Percentiles rank a stretch among this genome's conserved stretches.
phyloP scores from a whole-genome alignment of 331 rosid species.

The Malus hybrid region DNA sequence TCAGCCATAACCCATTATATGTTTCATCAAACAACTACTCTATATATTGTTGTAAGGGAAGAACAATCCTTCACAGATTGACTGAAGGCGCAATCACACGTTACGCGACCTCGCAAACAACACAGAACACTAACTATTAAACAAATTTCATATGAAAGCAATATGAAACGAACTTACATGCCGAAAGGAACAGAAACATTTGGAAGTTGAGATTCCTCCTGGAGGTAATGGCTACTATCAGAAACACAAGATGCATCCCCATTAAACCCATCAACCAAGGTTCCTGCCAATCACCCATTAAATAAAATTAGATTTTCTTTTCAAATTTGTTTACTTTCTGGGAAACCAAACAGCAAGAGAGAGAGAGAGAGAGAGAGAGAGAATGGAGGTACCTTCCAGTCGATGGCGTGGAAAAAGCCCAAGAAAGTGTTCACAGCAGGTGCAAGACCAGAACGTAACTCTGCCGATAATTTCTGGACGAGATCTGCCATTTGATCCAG shows the following conservation, averaged over 20 bases:
- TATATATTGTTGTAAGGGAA: too few species aligned
- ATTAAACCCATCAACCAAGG: conserved; percentile 73
- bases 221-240: conserved; percentile 42
- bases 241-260: conserved; percentile 43
- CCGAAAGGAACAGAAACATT: conserved; percentile 70
- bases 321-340: background rate
- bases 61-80: background rate
- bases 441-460: conserved; percentile 56
- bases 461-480: conserved; percentile 60
- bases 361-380: background rate
- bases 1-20: background rate
- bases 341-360: background rate
- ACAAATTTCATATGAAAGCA: background rate
- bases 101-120: background rate
- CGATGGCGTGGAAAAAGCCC: conserved; percentile 85
- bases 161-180: conserved; percentile 39
- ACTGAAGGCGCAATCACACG: background rate
- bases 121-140: background rate
- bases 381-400: conserved; percentile 59
- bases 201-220: conserved; percentile 77
- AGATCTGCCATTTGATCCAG: conserved; percentile 68
- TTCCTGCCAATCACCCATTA: conserved; percentile 43
- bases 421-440: conserved; percentile 77
- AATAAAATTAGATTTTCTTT: background rate
- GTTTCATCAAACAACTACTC: background rate